Evolutionary conservation across 345 rosid species (phyloP), one percentile per base, ranked within the genome.

Genomic region (Kernera saxatilis): DNA sequence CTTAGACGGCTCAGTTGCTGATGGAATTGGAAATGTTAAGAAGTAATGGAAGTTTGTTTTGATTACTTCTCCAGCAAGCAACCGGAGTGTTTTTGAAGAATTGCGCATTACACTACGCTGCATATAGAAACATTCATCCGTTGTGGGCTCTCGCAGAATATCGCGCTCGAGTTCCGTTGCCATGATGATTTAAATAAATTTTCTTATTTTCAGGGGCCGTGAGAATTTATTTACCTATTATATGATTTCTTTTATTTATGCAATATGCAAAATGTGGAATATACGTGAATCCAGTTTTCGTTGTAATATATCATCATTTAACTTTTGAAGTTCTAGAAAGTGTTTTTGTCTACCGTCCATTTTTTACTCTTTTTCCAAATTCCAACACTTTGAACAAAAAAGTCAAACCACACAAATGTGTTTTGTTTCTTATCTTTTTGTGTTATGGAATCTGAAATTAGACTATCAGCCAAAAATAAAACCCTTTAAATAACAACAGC

Each of bases 31-130:
- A 44, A 62, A 25, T 11, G 25, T 17, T 18, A 17, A 19, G 13
- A 9, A 8, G 53, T 62, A 64, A 48, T 15, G 10, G 14, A 19
- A 5, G 41, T 21, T 48, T 32, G 44, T 69, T 69, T 23, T 46
- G 2, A 14, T 59, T 25, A 13, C 44, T 29, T 64, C 29, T 66
- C 6, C 73, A 84, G 88, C 87, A 88, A 72, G 70, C 83, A 55
- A 85, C 84, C 21, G 87, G 88, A 22, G 87, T 85, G n/a, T 84
- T 84, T 73, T 75, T 72, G 82, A 81, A 78, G 79, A 88, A 85
- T 66, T 82, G 93, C 71, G 84, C 83, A 81, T 71, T 87, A 53
- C 88, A 88, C 67, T 88, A 85, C 55, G 84, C 89, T 64, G 82
- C 86, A 49, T 85, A 87, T 59, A 73, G 87, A 46, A 87, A 82